phyloP scores from a whole-genome alignment of 2,329 filamentous ascomycete species.

The Penicillium sp. region DNA sequence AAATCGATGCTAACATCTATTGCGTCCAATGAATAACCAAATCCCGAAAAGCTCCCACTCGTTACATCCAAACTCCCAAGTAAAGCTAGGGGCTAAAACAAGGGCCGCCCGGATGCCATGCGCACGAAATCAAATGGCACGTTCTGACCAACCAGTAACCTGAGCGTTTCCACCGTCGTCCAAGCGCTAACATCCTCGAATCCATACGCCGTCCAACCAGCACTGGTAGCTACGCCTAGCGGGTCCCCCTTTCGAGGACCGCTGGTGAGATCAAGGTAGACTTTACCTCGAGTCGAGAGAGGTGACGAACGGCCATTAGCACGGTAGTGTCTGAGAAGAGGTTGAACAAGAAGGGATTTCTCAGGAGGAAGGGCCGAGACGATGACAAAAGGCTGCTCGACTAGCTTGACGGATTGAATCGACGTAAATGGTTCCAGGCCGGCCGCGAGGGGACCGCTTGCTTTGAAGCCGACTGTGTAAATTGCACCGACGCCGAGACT shows the following conservation, averaged over 20 bases:
- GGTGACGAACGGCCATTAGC: conserved; percentile 40
- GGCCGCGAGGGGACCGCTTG: conserved; percentile 55
- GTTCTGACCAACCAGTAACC: conserved; percentile 78
- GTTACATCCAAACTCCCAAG: too few species aligned
- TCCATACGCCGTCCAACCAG: conserved; percentile 76
- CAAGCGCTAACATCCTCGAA: conserved; percentile 78
- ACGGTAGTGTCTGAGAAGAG: conserved; percentile 70
- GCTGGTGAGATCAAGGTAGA: conserved; percentile 77
- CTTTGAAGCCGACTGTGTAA: conserved; percentile 79
- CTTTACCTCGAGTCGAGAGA: conserved; percentile 53
- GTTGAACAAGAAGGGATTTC: conserved; percentile 74
- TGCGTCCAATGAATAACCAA: neutral
- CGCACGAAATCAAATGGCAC: conserved; percentile 85
- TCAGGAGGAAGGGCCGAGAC: conserved; percentile 75
- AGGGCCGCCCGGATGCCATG: conserved; percentile 61
- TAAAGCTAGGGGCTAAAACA: conserved; percentile 40
- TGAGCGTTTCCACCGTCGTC: conserved; percentile 77
- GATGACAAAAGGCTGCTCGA: conserved; percentile 78
- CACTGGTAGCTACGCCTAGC: conserved; percentile 65
- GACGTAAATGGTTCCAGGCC: conserved; percentile 65
- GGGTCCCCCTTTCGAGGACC: conserved; percentile 67
- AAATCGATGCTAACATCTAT: conserved; percentile 10
- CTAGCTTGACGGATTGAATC: conserved; percentile 75
- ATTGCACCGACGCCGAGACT: conserved; percentile 74
- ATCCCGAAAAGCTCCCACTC: neutral